A percentile compares a stretch with the other conserved stretches of the same genome.
phyloP scores from a whole-genome alignment of 208 protist species.

The Dictyostelium gargantuum region DNA sequence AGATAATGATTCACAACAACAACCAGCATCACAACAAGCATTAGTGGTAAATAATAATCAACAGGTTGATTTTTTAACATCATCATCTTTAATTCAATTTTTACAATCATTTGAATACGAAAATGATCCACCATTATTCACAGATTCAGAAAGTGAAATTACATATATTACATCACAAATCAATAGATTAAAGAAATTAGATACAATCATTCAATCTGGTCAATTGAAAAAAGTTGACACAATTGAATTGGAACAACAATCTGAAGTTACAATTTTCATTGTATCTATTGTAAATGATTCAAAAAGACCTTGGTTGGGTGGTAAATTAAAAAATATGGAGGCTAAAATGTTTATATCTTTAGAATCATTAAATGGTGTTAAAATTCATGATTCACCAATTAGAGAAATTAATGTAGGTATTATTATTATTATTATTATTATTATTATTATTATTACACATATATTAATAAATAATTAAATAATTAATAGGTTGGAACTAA shows the following conservation, averaged over 20 bases:
- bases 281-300: constrained; percentile 56
- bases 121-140: constrained; percentile 25
- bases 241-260: constrained; percentile 37
- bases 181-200: constrained; percentile 41
- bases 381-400: background rate
- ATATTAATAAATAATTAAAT: background rate
- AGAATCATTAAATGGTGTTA: background rate
- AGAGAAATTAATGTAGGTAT: constrained; percentile 3
- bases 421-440: no score
- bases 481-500: constrained; percentile 68
- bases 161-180: constrained; percentile 49
- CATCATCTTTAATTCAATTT: background rate
- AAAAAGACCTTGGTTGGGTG: constrained; percentile 70
- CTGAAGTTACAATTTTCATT: constrained; percentile 68
- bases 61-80: background rate
- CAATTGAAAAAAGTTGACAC: background rate
- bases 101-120: constrained; percentile 21
- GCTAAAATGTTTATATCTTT: constrained; percentile 62
- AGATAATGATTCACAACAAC: background rate
- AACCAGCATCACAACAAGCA: background rate
- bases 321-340: constrained; percentile 75
- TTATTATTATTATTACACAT: no score
- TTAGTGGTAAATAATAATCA: background rate
- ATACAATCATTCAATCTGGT: background rate
- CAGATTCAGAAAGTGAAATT: constrained; percentile 9